A percentile compares a stretch with the other conserved stretches of the same genome.
phyloP scores from a whole-genome alignment of 2,329 filamentous ascomycete species.

The Epicoccum sorghinum region DNA sequence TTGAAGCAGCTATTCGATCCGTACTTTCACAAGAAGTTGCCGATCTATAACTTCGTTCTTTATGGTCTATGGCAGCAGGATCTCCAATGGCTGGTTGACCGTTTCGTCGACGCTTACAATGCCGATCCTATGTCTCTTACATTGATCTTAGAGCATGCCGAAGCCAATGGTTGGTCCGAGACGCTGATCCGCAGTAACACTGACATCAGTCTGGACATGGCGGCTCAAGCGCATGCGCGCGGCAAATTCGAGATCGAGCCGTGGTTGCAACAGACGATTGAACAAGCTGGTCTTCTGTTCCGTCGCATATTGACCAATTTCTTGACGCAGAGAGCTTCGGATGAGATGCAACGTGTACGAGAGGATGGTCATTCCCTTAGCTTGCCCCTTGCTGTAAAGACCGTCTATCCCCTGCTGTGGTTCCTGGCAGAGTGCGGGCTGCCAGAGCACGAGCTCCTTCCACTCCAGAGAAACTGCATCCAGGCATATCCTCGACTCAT shows the following conservation, averaged over 20 bases:
- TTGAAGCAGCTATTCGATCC: conserved; percentile 79
- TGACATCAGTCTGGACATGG: conserved; percentile 86
- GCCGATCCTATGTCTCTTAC: conserved; percentile 70
- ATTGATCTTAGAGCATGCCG: conserved; percentile 77
- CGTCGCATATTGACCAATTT: conserved; percentile 78
- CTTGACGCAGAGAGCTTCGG: conserved; percentile 79
- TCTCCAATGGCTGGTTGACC: conserved; percentile 80
- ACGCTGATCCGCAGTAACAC: conserved; percentile 78
- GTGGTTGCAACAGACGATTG: conserved; percentile 75
- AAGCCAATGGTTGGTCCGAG: conserved; percentile 83
- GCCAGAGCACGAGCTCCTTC: conserved; percentile 73
- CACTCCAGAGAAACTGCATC: conserved; percentile 85
- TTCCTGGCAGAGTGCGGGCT: conserved; percentile 67
- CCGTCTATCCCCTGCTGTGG: conserved; percentile 78
- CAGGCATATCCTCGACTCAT: conserved; percentile 92
- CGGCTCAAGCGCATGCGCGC: conserved; percentile 81
- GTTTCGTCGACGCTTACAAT: conserved; percentile 78
- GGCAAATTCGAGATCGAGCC: conserved; percentile 78
- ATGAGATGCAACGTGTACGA: conserved; percentile 77
- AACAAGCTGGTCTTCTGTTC: conserved; percentile 69
- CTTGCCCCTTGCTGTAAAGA: conserved; percentile 81
- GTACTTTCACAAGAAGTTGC: conserved; percentile 79
- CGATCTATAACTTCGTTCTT: conserved; percentile 84
- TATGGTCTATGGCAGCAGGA: conserved; percentile 93
- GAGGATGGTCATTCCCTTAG: conserved; percentile 70